A percentile compares a stretch with the other conserved stretches of the same genome.
These are phyloP conservation scores for Lasiosphaeris hirsuta DNA, from an alignment of 495 filamentous ascomycete genomes.

Conservation along the genomic window DNA sequence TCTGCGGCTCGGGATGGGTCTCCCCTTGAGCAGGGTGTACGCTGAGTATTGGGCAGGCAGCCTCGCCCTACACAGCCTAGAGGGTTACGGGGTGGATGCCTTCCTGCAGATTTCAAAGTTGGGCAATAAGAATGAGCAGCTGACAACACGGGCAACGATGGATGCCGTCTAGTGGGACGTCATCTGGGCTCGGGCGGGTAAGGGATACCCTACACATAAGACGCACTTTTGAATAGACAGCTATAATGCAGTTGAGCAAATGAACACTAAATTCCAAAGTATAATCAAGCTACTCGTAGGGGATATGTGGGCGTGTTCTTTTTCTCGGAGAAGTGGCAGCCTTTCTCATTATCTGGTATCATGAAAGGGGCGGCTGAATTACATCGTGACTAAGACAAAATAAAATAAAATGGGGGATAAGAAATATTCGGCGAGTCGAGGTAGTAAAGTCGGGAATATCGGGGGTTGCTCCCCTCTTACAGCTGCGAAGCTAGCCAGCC, in stretches of 20 bases:
- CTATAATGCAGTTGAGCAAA: not conserved
- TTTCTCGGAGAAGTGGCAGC: conserved; percentile 23
- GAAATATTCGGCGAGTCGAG: conserved; percentile 13
- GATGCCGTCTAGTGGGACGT: conserved; percentile 65
- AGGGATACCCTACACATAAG: not conserved
- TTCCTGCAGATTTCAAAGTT: conserved; percentile 96
- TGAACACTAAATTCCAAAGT: not conserved
- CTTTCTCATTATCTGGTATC: conserved; percentile 46
- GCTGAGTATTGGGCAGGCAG: conserved; percentile 98
- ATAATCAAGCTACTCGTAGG: not conserved
- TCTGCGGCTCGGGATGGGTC: conserved; percentile 84
- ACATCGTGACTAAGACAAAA: conserved; percentile 42
- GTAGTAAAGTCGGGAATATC: conserved; percentile 3
- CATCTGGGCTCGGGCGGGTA: not conserved
- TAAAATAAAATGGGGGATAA: conserved; percentile 23
- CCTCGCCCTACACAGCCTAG: conserved; percentile 86
- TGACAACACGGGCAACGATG: conserved; percentile 82
- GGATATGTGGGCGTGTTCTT: not conserved
- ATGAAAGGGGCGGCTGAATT: conserved; percentile 42
- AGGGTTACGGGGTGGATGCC: conserved; percentile 96
- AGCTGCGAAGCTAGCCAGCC: not conserved
- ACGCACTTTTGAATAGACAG: not conserved
- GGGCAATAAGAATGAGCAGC: conserved; percentile 96
- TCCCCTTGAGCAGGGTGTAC: conserved; percentile 92
- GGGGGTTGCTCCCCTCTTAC: not conserved